phyloP scores from a whole-genome alignment of 2,329 filamentous ascomycete genomes.

The Biscogniauxia mediterranea region DNA sequence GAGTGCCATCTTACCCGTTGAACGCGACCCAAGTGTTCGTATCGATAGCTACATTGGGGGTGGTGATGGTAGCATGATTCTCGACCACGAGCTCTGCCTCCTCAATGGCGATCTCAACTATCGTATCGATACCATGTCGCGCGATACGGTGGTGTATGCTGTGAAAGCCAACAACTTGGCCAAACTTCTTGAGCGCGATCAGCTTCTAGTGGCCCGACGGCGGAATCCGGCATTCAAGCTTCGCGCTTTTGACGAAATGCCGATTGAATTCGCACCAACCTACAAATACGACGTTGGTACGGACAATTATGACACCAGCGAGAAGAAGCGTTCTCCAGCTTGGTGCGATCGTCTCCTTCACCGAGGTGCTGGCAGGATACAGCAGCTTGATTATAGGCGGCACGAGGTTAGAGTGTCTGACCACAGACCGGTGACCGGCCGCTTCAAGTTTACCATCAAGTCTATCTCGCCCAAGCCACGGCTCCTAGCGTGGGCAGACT shows the following conservation, averaged over 20 bases:
- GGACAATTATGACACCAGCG: slow-evolving; percentile 88
- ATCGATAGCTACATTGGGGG: slow-evolving; percentile 82
- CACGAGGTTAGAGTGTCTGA: slow-evolving; percentile 92
- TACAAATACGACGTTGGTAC: slow-evolving; percentile 99
- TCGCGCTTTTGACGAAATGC: slow-evolving; percentile 84
- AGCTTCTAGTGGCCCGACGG: slow-evolving; percentile 82
- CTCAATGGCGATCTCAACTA: slow-evolving; percentile 97
- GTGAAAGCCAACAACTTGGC: slow-evolving; percentile 76
- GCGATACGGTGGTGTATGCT: slow-evolving; percentile 85
- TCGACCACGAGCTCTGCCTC: slow-evolving; percentile 97
- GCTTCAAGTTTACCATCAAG: slow-evolving; percentile 82
- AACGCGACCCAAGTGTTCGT: slow-evolving; percentile 64
- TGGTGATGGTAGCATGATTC: slow-evolving; percentile 91
- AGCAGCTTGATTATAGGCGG: slow-evolving; percentile 82
- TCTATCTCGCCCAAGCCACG: slow-evolving; percentile 69
- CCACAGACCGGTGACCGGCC: slow-evolving; percentile 86
- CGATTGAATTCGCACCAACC: slow-evolving; percentile 89
- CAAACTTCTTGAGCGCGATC: slow-evolving; percentile 90
- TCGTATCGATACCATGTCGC: slow-evolving; percentile 94
- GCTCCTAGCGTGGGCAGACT: slow-evolving; percentile 66
- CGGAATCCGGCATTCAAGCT: slow-evolving; percentile 89
- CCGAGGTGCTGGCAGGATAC: slow-evolving; percentile 74
- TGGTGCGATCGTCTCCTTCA: slow-evolving; percentile 97
- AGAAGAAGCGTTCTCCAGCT: slow-evolving; percentile 90
- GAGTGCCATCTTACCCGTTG: slow-evolving; percentile 67